These are phyloP conservation scores for Xylaria sp. DNA, from an alignment of 2,329 filamentous ascomycete genomes.

Conservation along the genomic window DNA sequence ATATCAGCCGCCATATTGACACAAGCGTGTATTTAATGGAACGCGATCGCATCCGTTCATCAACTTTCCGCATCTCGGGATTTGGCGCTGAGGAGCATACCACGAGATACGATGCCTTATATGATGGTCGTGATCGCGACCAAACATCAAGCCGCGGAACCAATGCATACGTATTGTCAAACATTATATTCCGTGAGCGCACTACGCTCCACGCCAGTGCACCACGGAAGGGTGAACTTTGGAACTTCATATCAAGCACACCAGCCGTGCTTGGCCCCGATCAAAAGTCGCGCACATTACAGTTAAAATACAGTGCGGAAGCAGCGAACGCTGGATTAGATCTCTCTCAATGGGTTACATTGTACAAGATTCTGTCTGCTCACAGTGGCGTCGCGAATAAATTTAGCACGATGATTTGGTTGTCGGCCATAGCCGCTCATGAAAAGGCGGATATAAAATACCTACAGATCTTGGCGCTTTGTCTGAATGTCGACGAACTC, in stretches of 20 bases:
- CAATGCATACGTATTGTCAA: slow-evolving; percentile 25
- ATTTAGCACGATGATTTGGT: slow-evolving; percentile 31
- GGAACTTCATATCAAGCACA: background rate
- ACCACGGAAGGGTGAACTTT: slow-evolving; percentile 5
- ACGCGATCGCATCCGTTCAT: slow-evolving; percentile 25
- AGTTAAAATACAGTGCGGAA: slow-evolving; percentile 20
- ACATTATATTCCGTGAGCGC: slow-evolving; percentile 11
- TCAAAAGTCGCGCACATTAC: background rate
- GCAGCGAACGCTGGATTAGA: slow-evolving; percentile 20
- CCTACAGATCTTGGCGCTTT: slow-evolving; percentile 23
- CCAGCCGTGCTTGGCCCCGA: slow-evolving; percentile 4
- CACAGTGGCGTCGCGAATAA: slow-evolving; percentile 1
- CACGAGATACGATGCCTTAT: slow-evolving; percentile 9
- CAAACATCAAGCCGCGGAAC: slow-evolving; percentile 12
- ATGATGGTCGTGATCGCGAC: slow-evolving; percentile 22
- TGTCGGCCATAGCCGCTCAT: slow-evolving; percentile 23
- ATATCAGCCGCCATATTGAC: slow-evolving; percentile 8
- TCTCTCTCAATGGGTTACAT: slow-evolving; percentile 11
- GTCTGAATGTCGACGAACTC: slow-evolving; percentile 4
- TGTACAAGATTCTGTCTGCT: slow-evolving; percentile 23
- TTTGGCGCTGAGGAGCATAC: slow-evolving; percentile 33
- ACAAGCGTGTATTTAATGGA: slow-evolving; percentile 15
- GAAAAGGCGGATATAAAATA: slow-evolving; percentile 2
- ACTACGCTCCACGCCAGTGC: slow-evolving; percentile 18
- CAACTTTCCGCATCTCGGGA: slow-evolving; percentile 20